Evolutionary conservation across 2,329 filamentous ascomycete genomes (phyloP).

Genomic region (Penicillium sp.): DNA sequence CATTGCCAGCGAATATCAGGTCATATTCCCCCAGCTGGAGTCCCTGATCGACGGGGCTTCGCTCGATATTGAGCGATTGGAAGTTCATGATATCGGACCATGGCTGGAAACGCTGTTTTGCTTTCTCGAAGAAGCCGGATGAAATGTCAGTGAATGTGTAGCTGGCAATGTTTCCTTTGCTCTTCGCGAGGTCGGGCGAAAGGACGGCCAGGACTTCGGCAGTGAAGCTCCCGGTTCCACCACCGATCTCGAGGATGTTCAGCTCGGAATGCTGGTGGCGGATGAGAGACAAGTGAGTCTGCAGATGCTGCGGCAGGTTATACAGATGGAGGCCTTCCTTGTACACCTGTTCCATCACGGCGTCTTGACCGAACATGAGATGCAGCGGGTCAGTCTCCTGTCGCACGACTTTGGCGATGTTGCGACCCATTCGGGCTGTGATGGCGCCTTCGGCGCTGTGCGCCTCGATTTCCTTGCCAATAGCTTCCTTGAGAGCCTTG

Average conservation of each 20-base stretch:
- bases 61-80: constrained; percentile 29
- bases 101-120: constrained; percentile 22
- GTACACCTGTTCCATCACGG: constrained; percentile 31
- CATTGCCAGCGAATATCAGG: constrained; percentile 34
- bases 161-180: constrained; percentile 10
- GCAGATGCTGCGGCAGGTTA: constrained; percentile 20
- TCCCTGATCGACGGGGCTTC: constrained; percentile 28
- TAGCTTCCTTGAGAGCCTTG: constrained; percentile 17
- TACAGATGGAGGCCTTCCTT: constrained; percentile 25
- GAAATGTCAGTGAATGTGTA: constrained; percentile 36
- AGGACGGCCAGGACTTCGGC: constrained; percentile 18
- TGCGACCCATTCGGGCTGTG: constrained; percentile 29
- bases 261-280: constrained; percentile 18
- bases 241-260: constrained; percentile 27
- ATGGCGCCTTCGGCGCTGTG: constrained; percentile 32
- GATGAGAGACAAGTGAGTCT: constrained; percentile 20
- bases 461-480: constrained; percentile 22
- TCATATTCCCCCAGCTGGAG: constrained; percentile 30
- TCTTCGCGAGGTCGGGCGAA: constrained; percentile 5
- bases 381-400: constrained; percentile 32
- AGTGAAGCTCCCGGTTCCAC: constrained; percentile 32
- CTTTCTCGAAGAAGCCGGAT: constrained; percentile 28
- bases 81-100: constrained; percentile 29
- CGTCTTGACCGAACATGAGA: constrained; percentile 34
- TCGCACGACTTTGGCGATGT: constrained; percentile 28